Base-by-base conservation (phyloP, 106 monocot species). In the Dactylorhiza incarnata region DNA sequence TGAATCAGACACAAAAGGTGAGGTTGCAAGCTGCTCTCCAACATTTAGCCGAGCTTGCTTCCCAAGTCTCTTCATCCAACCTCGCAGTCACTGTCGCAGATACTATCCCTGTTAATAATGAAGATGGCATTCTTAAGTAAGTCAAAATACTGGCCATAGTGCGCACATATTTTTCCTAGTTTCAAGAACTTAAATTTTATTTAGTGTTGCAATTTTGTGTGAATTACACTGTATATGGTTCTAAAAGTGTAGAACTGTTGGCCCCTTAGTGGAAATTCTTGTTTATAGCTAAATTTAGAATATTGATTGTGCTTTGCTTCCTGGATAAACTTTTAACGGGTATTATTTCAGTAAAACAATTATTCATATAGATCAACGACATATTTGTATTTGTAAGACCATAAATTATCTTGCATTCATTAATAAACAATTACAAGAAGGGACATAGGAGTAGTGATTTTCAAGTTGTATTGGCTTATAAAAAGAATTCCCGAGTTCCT, bases 101-200 rank as follows among this genome's bases (percentile, higher is more conserved):
- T 55, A 76, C 86, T 47, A 91, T 96, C 78, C 93, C 90, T 16
- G 90, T 93, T 65, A 87, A 87, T 56, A 77, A 83, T 49, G 96
- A 97, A 66, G 96, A 97, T 43, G 89, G 89, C 81, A 87, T 97
- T 52, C 96, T 97, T 53, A 97, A 97, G 96, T 97, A 77, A 71
- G 59, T 22, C 23, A 12, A 24, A n/a, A 6, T 4, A 15, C 5
- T 12, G 9, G 10, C 45, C 23, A 25, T 19, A 20, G 12, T 7
- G 76, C 26, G 5, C 15, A 51, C 3, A 48, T 72, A 23, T 48
- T 23, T 25, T 12, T 0, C 7, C 43, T 19, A 29, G 16, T 16
- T 55, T 72, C 47, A 9, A 13, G 2, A 46, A 19, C 13, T 51
- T 22, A 22, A 23, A 44, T 69, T 71, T 58, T 72, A 1, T 61